Conservation (phyloP, 768 basidiomycete species). For the Lenzites betulinus region DNA sequence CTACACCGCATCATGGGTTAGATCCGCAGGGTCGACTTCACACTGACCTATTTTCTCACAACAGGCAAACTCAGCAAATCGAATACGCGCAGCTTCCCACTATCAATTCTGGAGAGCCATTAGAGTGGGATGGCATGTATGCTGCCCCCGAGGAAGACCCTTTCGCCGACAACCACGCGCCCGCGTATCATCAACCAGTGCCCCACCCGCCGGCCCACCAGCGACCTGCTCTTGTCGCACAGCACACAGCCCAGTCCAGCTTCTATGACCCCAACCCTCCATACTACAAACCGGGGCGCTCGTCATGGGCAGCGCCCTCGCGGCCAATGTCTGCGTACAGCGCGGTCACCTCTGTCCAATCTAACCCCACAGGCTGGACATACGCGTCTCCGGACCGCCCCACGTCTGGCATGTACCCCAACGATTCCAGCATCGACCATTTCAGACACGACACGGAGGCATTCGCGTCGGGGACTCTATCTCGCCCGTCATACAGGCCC, state of each 20-base stretch:
- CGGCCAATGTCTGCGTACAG: slow-evolving; percentile 24
- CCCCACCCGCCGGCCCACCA: slow-evolving; percentile 11
- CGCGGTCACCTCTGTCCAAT: slow-evolving; percentile 14
- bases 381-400: slow-evolving; percentile 16
- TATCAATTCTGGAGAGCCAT: slow-evolving; percentile 36
- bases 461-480: slow-evolving; percentile 63
- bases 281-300: slow-evolving; percentile 13
- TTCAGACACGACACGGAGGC: slow-evolving; percentile 68
- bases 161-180: slow-evolving; percentile 29
- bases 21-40: neutral
- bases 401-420: slow-evolving; percentile 12
- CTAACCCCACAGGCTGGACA: slow-evolving; percentile 18
- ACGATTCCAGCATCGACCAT: slow-evolving; percentile 50
- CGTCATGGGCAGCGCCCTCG: slow-evolving; percentile 18
- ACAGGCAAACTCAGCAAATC: neutral
- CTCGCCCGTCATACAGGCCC: slow-evolving; percentile 48
- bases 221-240: slow-evolving; percentile 11
- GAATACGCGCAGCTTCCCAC: slow-evolving; percentile 29
- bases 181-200: slow-evolving; percentile 9
- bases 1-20: no score
- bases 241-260: slow-evolving; percentile 14
- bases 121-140: slow-evolving; percentile 27
- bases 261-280: slow-evolving; percentile 11
- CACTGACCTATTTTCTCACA: neutral
- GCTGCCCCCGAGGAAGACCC: slow-evolving; percentile 29